Conservation (phyloP, 257 asterid genomes). For the Nicotiana attenuata region DNA sequence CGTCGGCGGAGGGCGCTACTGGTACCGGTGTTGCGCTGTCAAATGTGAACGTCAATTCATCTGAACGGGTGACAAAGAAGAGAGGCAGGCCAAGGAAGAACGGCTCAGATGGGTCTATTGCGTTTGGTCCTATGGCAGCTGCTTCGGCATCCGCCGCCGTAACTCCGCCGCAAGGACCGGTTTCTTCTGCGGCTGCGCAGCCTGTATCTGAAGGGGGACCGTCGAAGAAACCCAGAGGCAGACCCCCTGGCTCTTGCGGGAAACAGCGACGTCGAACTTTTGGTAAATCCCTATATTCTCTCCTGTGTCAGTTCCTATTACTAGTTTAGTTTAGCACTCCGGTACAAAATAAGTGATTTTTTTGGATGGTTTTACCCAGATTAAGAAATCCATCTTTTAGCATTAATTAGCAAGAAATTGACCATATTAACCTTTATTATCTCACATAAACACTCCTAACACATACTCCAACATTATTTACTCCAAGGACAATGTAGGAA, state of each 20-base stretch:
- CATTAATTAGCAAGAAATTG: too few species aligned
- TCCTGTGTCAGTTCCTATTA: neutral
- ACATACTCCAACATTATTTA: too few species aligned
- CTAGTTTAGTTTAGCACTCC: too few species aligned
- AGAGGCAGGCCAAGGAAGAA: constrained; percentile 57
- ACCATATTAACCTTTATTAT: too few species aligned
- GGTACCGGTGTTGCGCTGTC: neutral
- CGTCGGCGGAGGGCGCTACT: neutral
- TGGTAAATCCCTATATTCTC: constrained; percentile 26
- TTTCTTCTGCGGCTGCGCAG: constrained; percentile 11
- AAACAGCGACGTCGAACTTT: constrained; percentile 38
- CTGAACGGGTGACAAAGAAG: neutral
- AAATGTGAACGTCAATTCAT: neutral
- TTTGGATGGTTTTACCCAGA: too few species aligned
- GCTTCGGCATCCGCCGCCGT: constrained; percentile 17
- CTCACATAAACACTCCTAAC: too few species aligned
- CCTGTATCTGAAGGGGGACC: neutral
- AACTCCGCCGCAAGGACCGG: constrained; percentile 12
- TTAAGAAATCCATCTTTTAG: too few species aligned
- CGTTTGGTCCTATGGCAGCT: constrained; percentile 14
- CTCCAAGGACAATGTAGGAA: too few species aligned
- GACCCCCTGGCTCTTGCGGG: constrained; percentile 46
- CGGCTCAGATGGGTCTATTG: constrained; percentile 38
- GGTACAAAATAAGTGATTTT: too few species aligned
- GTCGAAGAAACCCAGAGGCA: constrained; percentile 43